Evolutionary conservation across 768 basidiomycete species (phyloP).

Genomic region (Pleurotus citrinopileatus): DNA sequence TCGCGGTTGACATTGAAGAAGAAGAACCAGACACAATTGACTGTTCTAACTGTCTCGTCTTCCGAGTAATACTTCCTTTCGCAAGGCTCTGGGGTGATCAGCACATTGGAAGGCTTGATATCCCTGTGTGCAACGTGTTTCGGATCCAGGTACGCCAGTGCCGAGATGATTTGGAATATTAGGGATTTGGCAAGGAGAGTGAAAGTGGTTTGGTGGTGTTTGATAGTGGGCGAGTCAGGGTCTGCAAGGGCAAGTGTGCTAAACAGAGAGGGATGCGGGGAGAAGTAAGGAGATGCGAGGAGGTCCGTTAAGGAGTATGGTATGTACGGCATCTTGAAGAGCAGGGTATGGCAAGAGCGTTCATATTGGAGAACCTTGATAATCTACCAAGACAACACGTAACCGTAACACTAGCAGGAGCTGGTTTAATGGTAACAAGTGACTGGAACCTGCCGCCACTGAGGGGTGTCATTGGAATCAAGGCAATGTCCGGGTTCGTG

Average conservation of each 20-base stretch:
- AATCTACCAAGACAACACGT: conserved; percentile 16
- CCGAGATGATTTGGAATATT: conserved; percentile 63
- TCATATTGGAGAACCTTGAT: conserved; percentile 38
- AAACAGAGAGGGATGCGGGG: conserved; percentile 31
- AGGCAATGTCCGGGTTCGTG: conserved; percentile 12
- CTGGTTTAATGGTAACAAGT: conserved; percentile 15
- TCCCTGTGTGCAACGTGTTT: conserved; percentile 77
- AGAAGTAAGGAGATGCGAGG: conserved; percentile 47
- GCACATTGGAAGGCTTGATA: conserved; percentile 80
- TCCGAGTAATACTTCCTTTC: neutral
- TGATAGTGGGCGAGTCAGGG: conserved; percentile 12
- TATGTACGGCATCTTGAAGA: conserved; percentile 71
- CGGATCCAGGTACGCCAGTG: conserved; percentile 66
- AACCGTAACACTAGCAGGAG: conserved; percentile 15
- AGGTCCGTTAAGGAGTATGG: conserved; percentile 50
- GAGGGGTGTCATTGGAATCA: conserved; percentile 14
- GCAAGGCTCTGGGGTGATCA: conserved; percentile 44
- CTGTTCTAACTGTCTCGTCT: neutral
- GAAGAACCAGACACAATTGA: too few species aligned
- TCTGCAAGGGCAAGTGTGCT: conserved; percentile 19
- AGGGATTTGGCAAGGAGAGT: conserved; percentile 53
- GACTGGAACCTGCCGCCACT: conserved; percentile 13
- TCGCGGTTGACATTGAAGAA: too few species aligned
- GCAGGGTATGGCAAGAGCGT: conserved; percentile 38
- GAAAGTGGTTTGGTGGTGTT: conserved; percentile 35